These are phyloP conservation scores for Pythium utonaiense DNA, from an alignment of 352 stramenopile species.

Conservation along the genomic window DNA sequence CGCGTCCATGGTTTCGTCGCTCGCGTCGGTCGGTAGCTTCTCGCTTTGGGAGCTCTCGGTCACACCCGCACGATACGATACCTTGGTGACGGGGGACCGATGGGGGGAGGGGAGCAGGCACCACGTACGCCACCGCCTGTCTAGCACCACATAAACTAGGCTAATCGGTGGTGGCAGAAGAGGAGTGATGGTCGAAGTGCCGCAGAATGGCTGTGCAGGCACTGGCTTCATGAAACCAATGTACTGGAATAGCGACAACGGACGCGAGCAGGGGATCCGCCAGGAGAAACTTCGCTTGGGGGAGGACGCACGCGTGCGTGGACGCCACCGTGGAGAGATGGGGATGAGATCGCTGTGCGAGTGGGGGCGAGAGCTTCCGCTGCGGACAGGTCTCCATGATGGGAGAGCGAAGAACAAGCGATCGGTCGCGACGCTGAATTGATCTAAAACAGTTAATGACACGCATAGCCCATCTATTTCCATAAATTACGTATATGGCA, in stretches of 20 bases:
- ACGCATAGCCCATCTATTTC: background rate
- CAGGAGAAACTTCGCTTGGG: too few species aligned
- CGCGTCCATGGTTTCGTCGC: conserved; percentile 45
- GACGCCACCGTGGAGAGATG: too few species aligned
- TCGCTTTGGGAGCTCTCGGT: conserved; percentile 1
- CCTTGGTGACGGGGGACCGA: background rate
- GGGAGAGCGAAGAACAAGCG: too few species aligned
- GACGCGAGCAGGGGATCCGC: too few species aligned
- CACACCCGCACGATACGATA: background rate
- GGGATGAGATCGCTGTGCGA: too few species aligned
- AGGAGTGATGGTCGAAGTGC: background rate
- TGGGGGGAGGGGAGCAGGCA: conserved; percentile 7
- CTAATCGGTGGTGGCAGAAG: background rate
- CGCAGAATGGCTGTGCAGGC: background rate
- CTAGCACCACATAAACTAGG: conserved; percentile 9
- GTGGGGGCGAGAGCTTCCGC: too few species aligned
- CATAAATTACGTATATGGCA: background rate
- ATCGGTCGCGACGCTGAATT: too few species aligned
- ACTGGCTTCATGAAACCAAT: conserved; percentile 1
- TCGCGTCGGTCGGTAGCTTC: background rate
- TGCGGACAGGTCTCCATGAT: too few species aligned
- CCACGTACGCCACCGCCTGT: conserved; percentile 1
- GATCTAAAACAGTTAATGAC: too few species aligned
- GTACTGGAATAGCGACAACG: too few species aligned
- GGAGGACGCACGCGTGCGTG: too few species aligned